Base-by-base conservation (phyloP, 768 basidiomycete species). In the Chalciporus sphaerocephalus region DNA sequence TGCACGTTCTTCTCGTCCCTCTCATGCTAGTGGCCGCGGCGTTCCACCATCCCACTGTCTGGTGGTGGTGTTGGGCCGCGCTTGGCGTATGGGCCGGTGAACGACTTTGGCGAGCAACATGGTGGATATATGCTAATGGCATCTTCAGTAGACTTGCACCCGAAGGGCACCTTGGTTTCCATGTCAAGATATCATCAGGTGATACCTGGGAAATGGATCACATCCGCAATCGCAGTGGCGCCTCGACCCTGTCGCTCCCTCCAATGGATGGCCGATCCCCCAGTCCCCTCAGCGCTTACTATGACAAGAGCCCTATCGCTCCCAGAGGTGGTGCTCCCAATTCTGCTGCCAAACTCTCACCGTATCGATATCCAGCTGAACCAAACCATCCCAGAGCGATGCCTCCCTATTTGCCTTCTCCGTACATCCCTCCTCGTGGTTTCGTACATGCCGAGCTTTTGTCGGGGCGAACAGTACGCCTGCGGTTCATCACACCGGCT, bases 1-100 rank as follows among this genome's bases (percentile, higher is more conserved):
- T 75, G 17, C 87, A 90, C 57, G 61, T 89, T 34, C 56, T 80
- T 24, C 71, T 87, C 18, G 78, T 83, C 23, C 75, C 86, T 33
- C 57, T 74, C n/a, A 81, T 79, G 33, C 68, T 90, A 35, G 64
- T 80, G 35, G 69, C 75, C 46, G 72, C 81, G 5, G 83, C 78
- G 15, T 61, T 89, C 0, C 87, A 90, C 57, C 83, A 87, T 55
- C 82, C 82, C 2, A 69, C 75, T 2, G 58, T 85, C 18, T 74
- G 74, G 65, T 79, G 74, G 69, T 89, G 85, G 84, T 83, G 84
- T 50, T 82, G 79, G 68, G 69, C 67, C 12, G 77, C 87, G 0
- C 70, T 83, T 12, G 69, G 58, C 1, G 54, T 87, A 17, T 90
- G 87, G 88, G 58, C 64, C 1, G 74, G 71, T 10, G 87, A 89